Evolutionary conservation across 768 basidiomycete species (phyloP).

Genomic region (Rhizopogon sp.): DNA sequence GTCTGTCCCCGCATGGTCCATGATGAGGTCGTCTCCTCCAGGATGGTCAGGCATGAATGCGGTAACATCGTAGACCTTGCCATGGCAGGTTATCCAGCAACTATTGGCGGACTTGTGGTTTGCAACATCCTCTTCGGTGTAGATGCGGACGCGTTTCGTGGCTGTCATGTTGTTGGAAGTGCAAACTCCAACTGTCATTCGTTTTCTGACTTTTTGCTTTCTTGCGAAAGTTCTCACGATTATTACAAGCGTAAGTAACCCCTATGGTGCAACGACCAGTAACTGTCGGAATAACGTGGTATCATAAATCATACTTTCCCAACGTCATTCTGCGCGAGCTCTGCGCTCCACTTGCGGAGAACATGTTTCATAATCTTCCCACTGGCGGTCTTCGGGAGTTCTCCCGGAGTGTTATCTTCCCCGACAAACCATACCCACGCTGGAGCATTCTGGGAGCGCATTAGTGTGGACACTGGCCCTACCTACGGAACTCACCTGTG

Average conservation of each 20-base stretch:
- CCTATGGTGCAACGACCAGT: background rate
- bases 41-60: conserved; percentile 84
- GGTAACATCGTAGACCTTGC: conserved; percentile 90
- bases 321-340: conserved; percentile 40
- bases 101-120: conserved; percentile 52
- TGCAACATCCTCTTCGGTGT: conserved; percentile 68
- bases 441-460: conserved; percentile 57
- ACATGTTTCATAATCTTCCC: conserved; percentile 86
- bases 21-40: conserved; percentile 89
- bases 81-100: conserved; percentile 79
- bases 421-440: conserved; percentile 82
- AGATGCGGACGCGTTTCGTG: conserved; percentile 62
- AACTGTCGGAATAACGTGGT: background rate
- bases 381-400: conserved; percentile 81
- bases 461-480: conserved; percentile 1
- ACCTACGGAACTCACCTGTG: conserved; percentile 49
- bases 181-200: background rate
- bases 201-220: conserved; percentile 10
- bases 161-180: conserved; percentile 42
- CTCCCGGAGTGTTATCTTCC: conserved; percentile 50
- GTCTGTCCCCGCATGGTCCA: conserved; percentile 81
- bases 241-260: background rate
- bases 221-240: conserved; percentile 7
- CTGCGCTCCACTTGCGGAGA: conserved; percentile 62
- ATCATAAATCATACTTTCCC: conserved; percentile 24